Base-by-base conservation (phyloP, 1,284 basidiomycete genomes). In the Ceratobasidium sp. region DNA sequence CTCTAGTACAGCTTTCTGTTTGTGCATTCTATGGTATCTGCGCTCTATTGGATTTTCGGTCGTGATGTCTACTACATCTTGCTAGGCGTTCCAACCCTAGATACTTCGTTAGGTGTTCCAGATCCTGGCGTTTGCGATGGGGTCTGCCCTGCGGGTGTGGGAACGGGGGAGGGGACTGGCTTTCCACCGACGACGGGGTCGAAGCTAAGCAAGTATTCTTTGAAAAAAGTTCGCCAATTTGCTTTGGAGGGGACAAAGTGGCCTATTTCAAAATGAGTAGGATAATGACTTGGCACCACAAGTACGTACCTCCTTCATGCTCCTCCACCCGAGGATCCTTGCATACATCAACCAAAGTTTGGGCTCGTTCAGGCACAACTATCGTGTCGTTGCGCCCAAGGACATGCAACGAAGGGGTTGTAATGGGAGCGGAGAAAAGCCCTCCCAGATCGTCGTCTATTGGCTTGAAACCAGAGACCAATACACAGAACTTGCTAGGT, bases 381-480 rank as follows among this genome's bases (percentile, higher is more conserved):
- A 96, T 84, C 12, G 93, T 85, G 74, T 96, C 94, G 47, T 84
- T 93, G 74, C 82, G 84, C 3, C 94, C 94, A 4, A 94, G 80
- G n/a, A 96, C 82, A 76, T 94, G 92, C 22, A 97, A 80, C 0
- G 91, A 93, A 2, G 88, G 91, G 0, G 94, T 91, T 0, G 62
- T 42, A 3, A 75, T 47, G 3, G 53, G 57, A 8, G 68, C 71
- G 2, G 76, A 75, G 75, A 83, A 93, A 57, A 79, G 81, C 20
- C 79, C 80, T 7, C 82, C 80, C 69, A 93, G 82, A 6, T 82
- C 76, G 65, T 84, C 82, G 72, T 85, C 85, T 0, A 75, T 75
- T 7, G 87, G 80, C 70, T 82, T 82, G 79, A 91, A 92, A 0
- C 91, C 90, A 0, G 90, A 85, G 0, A 87, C 83, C 3, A 87